Conservation (phyloP, 176 grass and related monocot genomes). For the Miscanthus lutarioriparius region DNA sequence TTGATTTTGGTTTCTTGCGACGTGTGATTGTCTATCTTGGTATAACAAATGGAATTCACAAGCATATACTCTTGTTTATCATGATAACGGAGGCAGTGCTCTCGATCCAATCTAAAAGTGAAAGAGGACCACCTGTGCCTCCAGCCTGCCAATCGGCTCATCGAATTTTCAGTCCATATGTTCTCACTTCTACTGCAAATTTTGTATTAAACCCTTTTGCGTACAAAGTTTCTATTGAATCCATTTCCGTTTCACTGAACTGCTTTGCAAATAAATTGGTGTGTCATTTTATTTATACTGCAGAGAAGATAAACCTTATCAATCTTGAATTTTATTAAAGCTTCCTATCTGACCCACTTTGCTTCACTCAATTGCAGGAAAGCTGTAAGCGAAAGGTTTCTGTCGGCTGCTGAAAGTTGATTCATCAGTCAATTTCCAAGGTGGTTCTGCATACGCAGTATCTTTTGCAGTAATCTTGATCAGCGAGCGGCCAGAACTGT, state of each 20-base stretch:
- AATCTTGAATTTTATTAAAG: neutral
- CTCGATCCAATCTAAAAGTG: slow-evolving; percentile 52
- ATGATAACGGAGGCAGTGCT: slow-evolving; percentile 32
- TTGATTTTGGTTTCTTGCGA: slow-evolving; percentile 35
- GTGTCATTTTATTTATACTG: neutral
- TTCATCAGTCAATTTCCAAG: neutral
- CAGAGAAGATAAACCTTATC: neutral
- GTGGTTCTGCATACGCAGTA: slow-evolving; percentile 4
- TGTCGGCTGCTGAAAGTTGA: slow-evolving; percentile 33
- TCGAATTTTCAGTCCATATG: slow-evolving; percentile 28
- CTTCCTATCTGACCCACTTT: slow-evolving; percentile 19
- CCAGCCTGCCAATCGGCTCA: slow-evolving; percentile 37
- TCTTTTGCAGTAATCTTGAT: slow-evolving; percentile 18
- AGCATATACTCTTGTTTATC: slow-evolving; percentile 53
- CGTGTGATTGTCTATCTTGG: slow-evolving; percentile 26
- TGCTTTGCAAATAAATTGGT: neutral
- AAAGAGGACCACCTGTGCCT: slow-evolving; percentile 56
- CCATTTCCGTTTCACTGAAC: slow-evolving; percentile 4
- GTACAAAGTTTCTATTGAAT: slow-evolving; percentile 2
- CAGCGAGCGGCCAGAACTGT: neutral
- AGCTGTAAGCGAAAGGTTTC: neutral
- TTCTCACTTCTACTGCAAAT: slow-evolving; percentile 21
- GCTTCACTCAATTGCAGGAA: slow-evolving; percentile 34
- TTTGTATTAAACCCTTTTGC: slow-evolving; percentile 5
- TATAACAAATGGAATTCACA: slow-evolving; percentile 24